phyloP scores from a whole-genome alignment of 768 basidiomycete genomes.

The Kockovaella imperatae region DNA sequence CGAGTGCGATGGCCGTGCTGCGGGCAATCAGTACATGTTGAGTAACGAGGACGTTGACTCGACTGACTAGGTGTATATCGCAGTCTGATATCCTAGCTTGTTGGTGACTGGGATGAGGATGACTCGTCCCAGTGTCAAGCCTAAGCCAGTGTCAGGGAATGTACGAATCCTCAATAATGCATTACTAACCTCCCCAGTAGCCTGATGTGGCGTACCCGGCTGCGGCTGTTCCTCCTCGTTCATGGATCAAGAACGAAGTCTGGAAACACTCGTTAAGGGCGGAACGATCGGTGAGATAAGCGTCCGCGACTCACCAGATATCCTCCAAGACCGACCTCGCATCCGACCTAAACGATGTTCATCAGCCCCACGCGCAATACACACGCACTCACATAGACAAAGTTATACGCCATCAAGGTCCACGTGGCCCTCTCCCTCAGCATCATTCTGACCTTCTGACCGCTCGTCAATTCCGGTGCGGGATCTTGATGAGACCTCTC shows the following conservation, averaged over 20 bases:
- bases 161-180: background rate
- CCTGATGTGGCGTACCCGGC: conserved; percentile 31
- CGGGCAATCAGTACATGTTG: background rate
- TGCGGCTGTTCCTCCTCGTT: conserved; percentile 3
- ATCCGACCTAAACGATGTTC: conserved; percentile 13
- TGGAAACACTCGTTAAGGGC: background rate
- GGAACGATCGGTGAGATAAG: conserved; percentile 7
- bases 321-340: conserved; percentile 37
- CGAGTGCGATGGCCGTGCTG: conserved; percentile 19
- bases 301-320: conserved; percentile 18
- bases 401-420: conserved; percentile 23
- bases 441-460: conserved; percentile 17
- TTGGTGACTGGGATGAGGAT: conserved; percentile 50
- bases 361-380: background rate
- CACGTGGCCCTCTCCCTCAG: conserved; percentile 17
- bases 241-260: conserved; percentile 10
- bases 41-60: background rate
- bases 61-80: conserved; percentile 40
- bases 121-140: conserved; percentile 51
- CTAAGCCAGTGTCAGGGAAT: background rate
- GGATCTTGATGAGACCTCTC: background rate
- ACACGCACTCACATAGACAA: conserved; percentile 28
- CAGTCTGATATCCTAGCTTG: conserved; percentile 41
- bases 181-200: conserved; percentile 28
- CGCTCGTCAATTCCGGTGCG: too few relatives aligned